These are phyloP conservation scores for Corylus americana DNA, from an alignment of 306 rosid genomes.

Conservation along the genomic window DNA sequence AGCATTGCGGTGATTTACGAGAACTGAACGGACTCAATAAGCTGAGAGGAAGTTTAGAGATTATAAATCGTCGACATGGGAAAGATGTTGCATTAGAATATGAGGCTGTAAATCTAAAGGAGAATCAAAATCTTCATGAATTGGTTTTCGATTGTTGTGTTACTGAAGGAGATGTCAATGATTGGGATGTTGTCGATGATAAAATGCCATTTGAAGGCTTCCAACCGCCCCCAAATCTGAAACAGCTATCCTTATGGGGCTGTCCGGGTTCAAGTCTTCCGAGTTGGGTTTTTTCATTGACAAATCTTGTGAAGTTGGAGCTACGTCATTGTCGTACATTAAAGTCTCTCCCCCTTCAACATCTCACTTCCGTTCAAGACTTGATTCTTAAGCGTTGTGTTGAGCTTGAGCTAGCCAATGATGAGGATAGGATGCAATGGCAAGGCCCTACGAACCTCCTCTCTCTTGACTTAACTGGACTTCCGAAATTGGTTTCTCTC, in stretches of 20 bases:
- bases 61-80: background rate
- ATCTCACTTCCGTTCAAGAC: background rate
- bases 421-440: constrained; percentile 2
- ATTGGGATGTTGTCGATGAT: too few relatives aligned
- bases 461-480: too few relatives aligned
- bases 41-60: background rate
- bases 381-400: rapidly evolving
- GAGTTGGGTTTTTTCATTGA: constrained; percentile 16
- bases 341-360: background rate
- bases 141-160: too few relatives aligned
- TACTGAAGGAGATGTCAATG: too few relatives aligned
- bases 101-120: too few relatives aligned
- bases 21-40: constrained; percentile 1
- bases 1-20: background rate
- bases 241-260: rapidly evolving
- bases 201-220: constrained; percentile 9
- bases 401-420: constrained; percentile 2
- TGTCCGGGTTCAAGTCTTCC: constrained; percentile 2
- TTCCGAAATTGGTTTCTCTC: too few relatives aligned
- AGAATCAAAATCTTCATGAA: background rate
- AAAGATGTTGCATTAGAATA: background rate
- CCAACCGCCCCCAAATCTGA: constrained; percentile 13
- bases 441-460: background rate
- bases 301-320: background rate
- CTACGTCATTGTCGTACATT: rapidly evolving